A percentile compares a stretch with the other conserved stretches of the same genome.
Evolutionary conservation across 768 basidiomycete species (phyloP).

Genomic region (Leccinum subtestaceum): DNA sequence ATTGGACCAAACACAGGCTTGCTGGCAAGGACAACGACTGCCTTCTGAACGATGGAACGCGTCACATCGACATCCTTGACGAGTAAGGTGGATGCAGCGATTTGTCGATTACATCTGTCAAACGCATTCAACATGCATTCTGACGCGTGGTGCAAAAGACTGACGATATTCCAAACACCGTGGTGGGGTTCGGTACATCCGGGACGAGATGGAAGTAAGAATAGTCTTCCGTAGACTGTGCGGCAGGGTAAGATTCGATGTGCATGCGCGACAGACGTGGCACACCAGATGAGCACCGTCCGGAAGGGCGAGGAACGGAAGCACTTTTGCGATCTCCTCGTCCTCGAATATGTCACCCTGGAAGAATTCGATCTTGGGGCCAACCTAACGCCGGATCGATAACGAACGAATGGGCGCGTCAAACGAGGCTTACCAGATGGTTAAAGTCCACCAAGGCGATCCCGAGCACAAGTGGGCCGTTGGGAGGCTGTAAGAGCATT

Average conservation of each 20-base stretch:
- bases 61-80: slow-evolving; percentile 85
- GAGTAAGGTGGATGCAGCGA: slow-evolving; percentile 72
- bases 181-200: slow-evolving; percentile 63
- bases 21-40: slow-evolving; percentile 89
- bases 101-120: slow-evolving; percentile 89
- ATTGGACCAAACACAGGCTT: slow-evolving; percentile 94
- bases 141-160: slow-evolving; percentile 4
- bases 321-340: slow-evolving; percentile 77
- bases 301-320: slow-evolving; percentile 95
- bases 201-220: slow-evolving; percentile 93
- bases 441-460: slow-evolving; percentile 95
- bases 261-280: neutral
- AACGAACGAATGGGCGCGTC: slow-evolving; percentile 8
- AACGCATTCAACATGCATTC: slow-evolving; percentile 2
- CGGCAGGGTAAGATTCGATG: slow-evolving; percentile 9
- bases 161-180: slow-evolving; percentile 94
- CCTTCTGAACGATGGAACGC: slow-evolving; percentile 95
- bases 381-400: slow-evolving; percentile 54
- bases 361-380: slow-evolving; percentile 86
- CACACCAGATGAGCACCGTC: slow-evolving; percentile 92
- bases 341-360: slow-evolving; percentile 79
- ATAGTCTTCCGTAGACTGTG: slow-evolving; percentile 69
- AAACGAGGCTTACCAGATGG: slow-evolving; percentile 63
- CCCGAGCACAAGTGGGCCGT: slow-evolving; percentile 68
- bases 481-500: slow-evolving; percentile 57